A percentile compares a stretch with the other conserved stretches of the same genome.
Conservation (phyloP, 2,329 filamentous ascomycete species). For the Neofusicoccum parvum region DNA sequence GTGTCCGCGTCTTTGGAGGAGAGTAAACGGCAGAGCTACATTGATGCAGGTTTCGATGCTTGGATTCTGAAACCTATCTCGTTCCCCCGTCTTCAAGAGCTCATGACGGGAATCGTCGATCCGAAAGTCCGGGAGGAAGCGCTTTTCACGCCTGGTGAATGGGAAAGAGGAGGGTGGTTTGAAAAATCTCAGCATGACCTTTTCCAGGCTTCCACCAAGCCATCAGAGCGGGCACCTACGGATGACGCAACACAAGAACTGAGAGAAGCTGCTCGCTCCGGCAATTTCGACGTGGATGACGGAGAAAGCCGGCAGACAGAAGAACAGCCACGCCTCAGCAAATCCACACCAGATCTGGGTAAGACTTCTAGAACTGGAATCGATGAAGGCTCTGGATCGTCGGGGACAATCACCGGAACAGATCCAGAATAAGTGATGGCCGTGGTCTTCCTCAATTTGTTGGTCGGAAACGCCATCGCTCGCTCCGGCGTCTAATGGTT, state of each 20-base stretch:
- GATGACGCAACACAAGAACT: conserved; percentile 27
- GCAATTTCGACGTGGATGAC: conserved; percentile 28
- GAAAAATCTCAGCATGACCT: conserved; percentile 41
- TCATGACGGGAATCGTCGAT: conserved; percentile 71
- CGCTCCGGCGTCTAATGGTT: not conserved
- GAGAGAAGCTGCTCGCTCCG: conserved; percentile 26
- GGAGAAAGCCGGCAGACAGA: conserved; percentile 26
- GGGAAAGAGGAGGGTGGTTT: conserved; percentile 91
- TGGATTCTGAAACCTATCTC: conserved; percentile 91
- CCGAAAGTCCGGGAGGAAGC: conserved; percentile 60
- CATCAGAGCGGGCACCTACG: conserved; percentile 22
- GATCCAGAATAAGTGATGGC: not conserved
- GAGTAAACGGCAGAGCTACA: conserved; percentile 67
- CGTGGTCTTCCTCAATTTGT: no score
- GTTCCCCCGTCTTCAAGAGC: conserved; percentile 70
- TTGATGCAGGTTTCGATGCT: conserved; percentile 80
- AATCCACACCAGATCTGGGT: not conserved
- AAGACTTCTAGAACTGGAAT: not conserved
- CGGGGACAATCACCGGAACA: not conserved
- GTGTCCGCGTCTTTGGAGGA: conserved; percentile 83
- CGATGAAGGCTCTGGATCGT: not conserved
- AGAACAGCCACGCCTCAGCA: conserved; percentile 28
- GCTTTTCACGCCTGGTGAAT: conserved; percentile 70
- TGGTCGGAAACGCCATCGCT: not conserved
- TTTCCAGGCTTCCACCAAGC: conserved; percentile 42